Base-by-base conservation (phyloP, 345 rosid genomes). In the Jatropha curcas region DNA sequence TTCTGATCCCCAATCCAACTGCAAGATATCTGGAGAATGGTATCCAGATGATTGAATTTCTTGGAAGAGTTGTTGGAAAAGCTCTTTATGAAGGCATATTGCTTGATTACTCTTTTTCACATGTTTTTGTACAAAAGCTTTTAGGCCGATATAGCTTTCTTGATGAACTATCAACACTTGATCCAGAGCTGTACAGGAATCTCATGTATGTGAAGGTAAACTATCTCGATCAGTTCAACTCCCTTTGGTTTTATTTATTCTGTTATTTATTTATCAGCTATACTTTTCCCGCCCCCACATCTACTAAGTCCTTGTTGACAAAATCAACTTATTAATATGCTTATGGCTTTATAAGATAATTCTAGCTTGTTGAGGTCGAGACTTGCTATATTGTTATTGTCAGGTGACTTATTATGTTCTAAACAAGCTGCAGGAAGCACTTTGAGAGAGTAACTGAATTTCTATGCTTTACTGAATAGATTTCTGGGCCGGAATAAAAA, bases 181-280 rank as follows among this genome's bases (percentile, higher is more conserved):
- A 94, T 89, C 95, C 95, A 52, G 98, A 92, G 84, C 85, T 92
- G 62, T 94, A 92, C 81, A 83, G 92, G 78, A 94, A 86, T 77
- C 94, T 92, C 68, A 85, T 92, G 94, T 94, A 89, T 87, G 84
- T 92, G 87, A 92, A 94, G 98, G 98, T 92, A 92, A 87, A 83
- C 67, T 69, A 30, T 65, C 59, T 12, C 43, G 67, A 43, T 61
- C 41, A 66, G 48, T 57, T n/a, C 17, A 43, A 28, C 60, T 77
- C 68, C 27, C 72, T 43, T 46, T 7, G 31, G 39, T 41, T 37
- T 30, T 3, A 33, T 56, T 51, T 17, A 48, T 39, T 19, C 22
- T 60, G 34, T 46, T 76, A 33, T 59, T 31, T 71, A 45, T 58
- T 22, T 14, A 34, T 27, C n/a, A 65, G 60, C 41, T 56, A 1